Evolutionary conservation across 1,284 basidiomycete species (phyloP).

Genomic region (Marasmius oreades): DNA sequence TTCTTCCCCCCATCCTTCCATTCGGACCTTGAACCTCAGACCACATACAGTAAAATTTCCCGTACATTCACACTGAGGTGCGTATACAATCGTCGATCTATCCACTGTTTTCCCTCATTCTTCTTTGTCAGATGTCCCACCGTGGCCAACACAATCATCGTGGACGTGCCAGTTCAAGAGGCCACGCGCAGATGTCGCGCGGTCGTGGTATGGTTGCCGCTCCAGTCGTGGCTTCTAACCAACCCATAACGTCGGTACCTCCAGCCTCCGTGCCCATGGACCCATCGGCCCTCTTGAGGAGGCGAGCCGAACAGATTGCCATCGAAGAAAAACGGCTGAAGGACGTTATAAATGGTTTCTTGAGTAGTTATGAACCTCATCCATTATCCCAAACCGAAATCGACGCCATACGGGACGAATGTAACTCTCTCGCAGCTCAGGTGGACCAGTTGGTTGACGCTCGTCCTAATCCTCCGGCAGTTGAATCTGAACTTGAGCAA

Average conservation of each 20-base stretch:
- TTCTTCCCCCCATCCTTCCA: background rate
- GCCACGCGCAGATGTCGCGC: background rate
- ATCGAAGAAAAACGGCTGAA: conserved; percentile 9
- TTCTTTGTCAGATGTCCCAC: conserved; percentile 5
- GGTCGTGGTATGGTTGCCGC: background rate
- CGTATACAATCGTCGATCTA: conserved; percentile 1
- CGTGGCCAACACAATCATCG: background rate
- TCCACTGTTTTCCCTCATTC: conserved; percentile 5
- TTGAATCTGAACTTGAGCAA: conserved; percentile 23
- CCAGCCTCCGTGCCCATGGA: background rate
- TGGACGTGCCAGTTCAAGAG: conserved; percentile 8
- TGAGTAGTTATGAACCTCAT: conserved; percentile 25
- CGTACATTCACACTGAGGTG: background rate
- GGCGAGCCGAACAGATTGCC: background rate
- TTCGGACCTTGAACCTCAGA: background rate
- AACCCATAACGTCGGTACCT: background rate
- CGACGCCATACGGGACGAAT: conserved; percentile 19
- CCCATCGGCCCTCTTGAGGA: background rate
- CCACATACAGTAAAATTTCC: background rate
- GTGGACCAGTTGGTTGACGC: conserved; percentile 24
- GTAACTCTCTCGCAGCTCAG: conserved; percentile 18
- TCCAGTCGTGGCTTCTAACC: background rate
- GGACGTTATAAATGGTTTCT: conserved; percentile 4
- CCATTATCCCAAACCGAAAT: conserved; percentile 21
- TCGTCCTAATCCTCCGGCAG: conserved; percentile 13